Conservation (phyloP, 2,329 filamentous ascomycete species). For the Phyllosticta citrichinensis region DNA sequence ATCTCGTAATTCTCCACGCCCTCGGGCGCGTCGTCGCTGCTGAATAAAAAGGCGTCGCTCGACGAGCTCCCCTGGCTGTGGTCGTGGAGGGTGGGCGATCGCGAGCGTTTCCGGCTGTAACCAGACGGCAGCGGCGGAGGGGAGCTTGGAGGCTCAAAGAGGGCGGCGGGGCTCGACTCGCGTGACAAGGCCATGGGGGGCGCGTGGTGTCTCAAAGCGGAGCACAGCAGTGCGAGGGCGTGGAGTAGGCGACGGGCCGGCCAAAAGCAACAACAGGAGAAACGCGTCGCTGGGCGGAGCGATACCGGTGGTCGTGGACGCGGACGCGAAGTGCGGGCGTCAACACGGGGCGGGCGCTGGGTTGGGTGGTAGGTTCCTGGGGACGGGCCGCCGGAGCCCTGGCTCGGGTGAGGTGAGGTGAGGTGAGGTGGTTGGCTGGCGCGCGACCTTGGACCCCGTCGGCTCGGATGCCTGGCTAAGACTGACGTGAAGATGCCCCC, state of each 20-base stretch:
- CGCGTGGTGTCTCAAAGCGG: neutral
- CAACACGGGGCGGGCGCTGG: neutral
- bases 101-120: slow-evolving; percentile 7
- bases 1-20: slow-evolving; percentile 49
- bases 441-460: neutral
- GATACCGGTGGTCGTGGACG: neutral
- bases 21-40: slow-evolving; percentile 54
- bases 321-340: neutral
- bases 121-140: slow-evolving; percentile 6
- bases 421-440: neutral
- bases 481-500: neutral
- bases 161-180: slow-evolving; percentile 3
- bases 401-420: neutral
- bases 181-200: slow-evolving; percentile 4
- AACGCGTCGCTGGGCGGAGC: slow-evolving; percentile 6
- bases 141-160: slow-evolving; percentile 9
- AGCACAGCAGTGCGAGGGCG: neutral
- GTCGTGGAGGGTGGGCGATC: slow-evolving; percentile 3
- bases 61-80: slow-evolving; percentile 42
- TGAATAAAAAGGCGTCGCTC: slow-evolving; percentile 59
- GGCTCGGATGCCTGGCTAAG: neutral
- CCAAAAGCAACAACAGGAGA: slow-evolving; percentile 7
- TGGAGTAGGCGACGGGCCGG: neutral
- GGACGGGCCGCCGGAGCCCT: neutral
- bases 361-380: neutral